Conservation (phyloP, 2,329 filamentous ascomycete species). For the Calonectria honghensis region DNA sequence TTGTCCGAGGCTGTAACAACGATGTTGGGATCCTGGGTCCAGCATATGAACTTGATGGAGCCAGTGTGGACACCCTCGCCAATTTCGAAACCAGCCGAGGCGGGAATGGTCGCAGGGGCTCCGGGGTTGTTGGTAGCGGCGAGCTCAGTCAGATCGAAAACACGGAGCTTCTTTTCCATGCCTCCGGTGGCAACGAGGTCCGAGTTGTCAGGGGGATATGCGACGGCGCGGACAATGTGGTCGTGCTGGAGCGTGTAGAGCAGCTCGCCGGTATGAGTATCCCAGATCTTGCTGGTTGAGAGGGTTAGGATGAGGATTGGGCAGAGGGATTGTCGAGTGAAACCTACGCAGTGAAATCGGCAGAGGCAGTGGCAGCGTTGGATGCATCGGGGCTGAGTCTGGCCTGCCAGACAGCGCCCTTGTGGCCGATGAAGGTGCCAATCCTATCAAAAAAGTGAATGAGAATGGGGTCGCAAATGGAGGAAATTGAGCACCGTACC, state of each 20-base stretch:
- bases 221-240: constrained; percentile 95
- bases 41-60: constrained; percentile 97
- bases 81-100: constrained; percentile 87
- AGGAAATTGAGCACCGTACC: constrained; percentile 69
- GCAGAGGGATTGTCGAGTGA: not conserved
- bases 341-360: constrained; percentile 93
- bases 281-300: constrained; percentile 90
- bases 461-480: constrained; percentile 25
- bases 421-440: constrained; percentile 97
- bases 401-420: constrained; percentile 98
- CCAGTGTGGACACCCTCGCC: constrained; percentile 88
- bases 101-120: constrained; percentile 69
- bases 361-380: constrained; percentile 93
- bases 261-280: constrained; percentile 94
- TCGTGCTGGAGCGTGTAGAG: constrained; percentile 91
- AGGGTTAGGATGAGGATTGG: constrained; percentile 55
- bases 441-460: constrained; percentile 79
- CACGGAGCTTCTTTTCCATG: constrained; percentile 95
- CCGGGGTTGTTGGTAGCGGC: constrained; percentile 62
- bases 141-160: constrained; percentile 87
- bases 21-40: constrained; percentile 91
- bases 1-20: constrained; percentile 95
- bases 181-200: constrained; percentile 95
- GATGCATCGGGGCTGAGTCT: constrained; percentile 91
- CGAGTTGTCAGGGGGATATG: constrained; percentile 87